phyloP scores from a whole-genome alignment of 2,329 filamentous ascomycete species.

The Fusarium virguliforme region DNA sequence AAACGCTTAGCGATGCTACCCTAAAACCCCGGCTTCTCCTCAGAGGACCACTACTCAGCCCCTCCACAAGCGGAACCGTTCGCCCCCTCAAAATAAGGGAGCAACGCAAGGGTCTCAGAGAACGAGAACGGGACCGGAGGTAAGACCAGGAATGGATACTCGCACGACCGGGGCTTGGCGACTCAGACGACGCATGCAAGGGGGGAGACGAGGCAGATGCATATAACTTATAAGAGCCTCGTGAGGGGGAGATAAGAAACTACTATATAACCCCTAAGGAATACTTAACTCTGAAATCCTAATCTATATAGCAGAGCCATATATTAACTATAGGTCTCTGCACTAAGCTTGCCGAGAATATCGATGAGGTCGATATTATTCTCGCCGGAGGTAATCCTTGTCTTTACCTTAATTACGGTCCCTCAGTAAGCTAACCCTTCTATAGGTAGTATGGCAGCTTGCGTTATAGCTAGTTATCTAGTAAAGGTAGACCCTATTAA shows the following conservation, averaged over 20 bases:
- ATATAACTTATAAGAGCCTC: neutral
- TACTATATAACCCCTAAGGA: neutral
- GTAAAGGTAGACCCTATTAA: constrained; percentile 51
- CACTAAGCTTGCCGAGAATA: constrained; percentile 42
- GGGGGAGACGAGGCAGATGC: neutral
- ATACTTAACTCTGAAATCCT: neutral
- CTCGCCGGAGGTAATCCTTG: constrained; percentile 39
- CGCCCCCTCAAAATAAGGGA: neutral
- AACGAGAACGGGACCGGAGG: neutral
- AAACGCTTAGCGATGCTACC: neutral
- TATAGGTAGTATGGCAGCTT: constrained; percentile 52
- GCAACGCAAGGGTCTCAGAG: too few species aligned
- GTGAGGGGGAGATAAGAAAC: neutral
- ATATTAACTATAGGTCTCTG: constrained; percentile 39
- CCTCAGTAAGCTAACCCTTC: neutral
- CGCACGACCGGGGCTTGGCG: neutral
- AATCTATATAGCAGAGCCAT: constrained; percentile 1
- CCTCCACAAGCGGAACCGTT: too few species aligned
- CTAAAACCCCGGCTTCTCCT: neutral
- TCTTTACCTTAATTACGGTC: neutral
- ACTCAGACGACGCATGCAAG: neutral
- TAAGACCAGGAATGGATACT: neutral
- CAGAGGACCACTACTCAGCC: neutral
- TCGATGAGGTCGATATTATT: constrained; percentile 43
- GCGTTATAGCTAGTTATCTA: constrained; percentile 52